These are phyloP conservation scores for Candolleomyces efflorescens DNA, from an alignment of 768 basidiomycete species.

Conservation along the genomic window DNA sequence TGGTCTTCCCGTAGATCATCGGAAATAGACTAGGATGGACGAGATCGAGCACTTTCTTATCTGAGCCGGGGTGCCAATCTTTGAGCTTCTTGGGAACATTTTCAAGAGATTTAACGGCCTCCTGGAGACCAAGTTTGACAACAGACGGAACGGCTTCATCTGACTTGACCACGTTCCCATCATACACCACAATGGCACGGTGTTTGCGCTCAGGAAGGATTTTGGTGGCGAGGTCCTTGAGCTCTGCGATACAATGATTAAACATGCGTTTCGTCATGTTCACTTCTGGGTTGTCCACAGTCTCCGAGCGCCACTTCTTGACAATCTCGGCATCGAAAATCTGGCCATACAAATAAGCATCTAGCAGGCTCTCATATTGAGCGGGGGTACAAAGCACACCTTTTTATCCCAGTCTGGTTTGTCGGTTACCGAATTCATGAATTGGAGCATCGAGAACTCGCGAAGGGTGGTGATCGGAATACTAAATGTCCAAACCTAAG, in stretches of 20 bases:
- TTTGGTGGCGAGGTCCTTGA: constrained; percentile 15
- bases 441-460: constrained; percentile 28
- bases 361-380: neutral
- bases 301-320: constrained; percentile 16
- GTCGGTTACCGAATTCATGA: constrained; percentile 33
- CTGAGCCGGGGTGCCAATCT: constrained; percentile 43
- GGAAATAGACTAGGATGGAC: constrained; percentile 40
- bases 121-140: constrained; percentile 15
- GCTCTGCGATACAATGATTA: constrained; percentile 20
- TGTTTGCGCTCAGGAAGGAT: constrained; percentile 8
- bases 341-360: constrained; percentile 11
- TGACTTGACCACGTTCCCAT: constrained; percentile 22
- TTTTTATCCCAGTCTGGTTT: constrained; percentile 30
- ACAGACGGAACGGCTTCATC: constrained; percentile 23
- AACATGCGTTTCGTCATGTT: constrained; percentile 13
- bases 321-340: constrained; percentile 16
- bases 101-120: constrained; percentile 25
- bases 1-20: constrained; percentile 23
- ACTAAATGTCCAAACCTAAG: constrained; percentile 6
- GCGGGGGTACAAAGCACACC: constrained; percentile 7
- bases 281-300: neutral
- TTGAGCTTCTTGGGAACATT: constrained; percentile 26
- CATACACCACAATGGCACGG: constrained; percentile 13
- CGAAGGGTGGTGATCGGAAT: constrained; percentile 21
- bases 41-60: constrained; percentile 38